phyloP scores from a whole-genome alignment of 139 green algal species.

The Mychonastes homosphaera region DNA sequence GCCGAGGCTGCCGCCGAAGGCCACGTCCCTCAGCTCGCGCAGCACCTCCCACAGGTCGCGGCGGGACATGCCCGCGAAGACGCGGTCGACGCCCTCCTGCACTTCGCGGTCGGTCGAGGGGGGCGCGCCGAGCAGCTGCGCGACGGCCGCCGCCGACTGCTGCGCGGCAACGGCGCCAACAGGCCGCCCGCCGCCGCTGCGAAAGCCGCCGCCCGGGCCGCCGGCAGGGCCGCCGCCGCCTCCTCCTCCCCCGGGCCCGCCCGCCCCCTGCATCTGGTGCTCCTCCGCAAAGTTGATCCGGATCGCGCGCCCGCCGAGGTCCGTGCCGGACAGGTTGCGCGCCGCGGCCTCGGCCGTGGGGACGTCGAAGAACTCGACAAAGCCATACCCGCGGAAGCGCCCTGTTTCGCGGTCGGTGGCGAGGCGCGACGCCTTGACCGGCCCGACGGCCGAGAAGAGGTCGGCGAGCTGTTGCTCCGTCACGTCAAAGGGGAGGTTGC shows the following conservation, averaged over 20 bases:
- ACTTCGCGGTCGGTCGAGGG: slow-evolving; percentile 6
- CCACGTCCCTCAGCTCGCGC: slow-evolving; percentile 16
- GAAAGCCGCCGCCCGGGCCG: not conserved
- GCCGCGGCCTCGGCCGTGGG: slow-evolving; percentile 73
- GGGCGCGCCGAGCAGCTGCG: not conserved
- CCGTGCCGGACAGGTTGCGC: slow-evolving; percentile 68
- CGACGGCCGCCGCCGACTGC: slow-evolving; percentile 5
- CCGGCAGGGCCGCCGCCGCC: not conserved
- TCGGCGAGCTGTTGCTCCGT: slow-evolving; percentile 61
- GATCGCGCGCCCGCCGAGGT: slow-evolving; percentile 52
- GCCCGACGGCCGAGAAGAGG: slow-evolving; percentile 55
- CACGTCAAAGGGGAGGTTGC: slow-evolving; percentile 75
- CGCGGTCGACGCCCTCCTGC: slow-evolving; percentile 24
- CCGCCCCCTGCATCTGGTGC: not conserved
- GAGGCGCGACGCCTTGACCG: slow-evolving; percentile 67
- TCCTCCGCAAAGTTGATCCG: slow-evolving; percentile 58
- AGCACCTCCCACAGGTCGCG: slow-evolving; percentile 26
- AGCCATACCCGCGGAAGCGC: slow-evolving; percentile 88
- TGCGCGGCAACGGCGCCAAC: slow-evolving; percentile 9
- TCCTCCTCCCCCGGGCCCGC: not conserved
- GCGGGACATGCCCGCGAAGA: slow-evolving; percentile 14
- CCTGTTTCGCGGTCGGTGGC: slow-evolving; percentile 87
- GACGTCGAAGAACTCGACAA: slow-evolving; percentile 86
- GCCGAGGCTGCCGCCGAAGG: no score
- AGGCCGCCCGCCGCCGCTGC: not conserved